Base-by-base conservation (phyloP, 2,329 filamentous ascomycete species). In the Didymella exigua region DNA sequence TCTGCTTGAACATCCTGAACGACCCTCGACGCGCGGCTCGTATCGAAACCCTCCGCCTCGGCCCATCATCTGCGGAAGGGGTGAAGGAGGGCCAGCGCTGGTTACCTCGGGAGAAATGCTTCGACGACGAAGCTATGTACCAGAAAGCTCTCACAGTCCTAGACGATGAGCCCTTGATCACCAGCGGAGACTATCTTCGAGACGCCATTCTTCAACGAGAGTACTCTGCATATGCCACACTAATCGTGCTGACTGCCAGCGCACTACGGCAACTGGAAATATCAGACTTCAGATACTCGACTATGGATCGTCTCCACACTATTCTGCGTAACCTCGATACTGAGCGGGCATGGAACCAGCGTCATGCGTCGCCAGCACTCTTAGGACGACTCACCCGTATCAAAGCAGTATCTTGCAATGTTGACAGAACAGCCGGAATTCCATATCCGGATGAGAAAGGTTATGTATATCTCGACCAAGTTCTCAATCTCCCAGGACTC, bases 151-250 rank as follows among this genome's bases (percentile, higher is more conserved):
- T 63, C 49, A 23, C 45, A 2, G 49, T 47, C 10, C 29, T 68
- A 16, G 36, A 54, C 2, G 42, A 58, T 6, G 59, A 66, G 44
- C 58, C 59, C 11, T 26, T 67, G 13, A 53, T 68, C 7, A 29
- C 58, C 19, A 42, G 55, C 2, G 49, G 26, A 26, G 57, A 65
- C n/a, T 61, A 63, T 45, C 56, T 66, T 5, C 54, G 49, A 42
- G 56, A 66, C 31, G 62, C 59, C 9, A 55, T 69, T 41, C 50
- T 44, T 26, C 23, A 54, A 47, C 58, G 65, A 42, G 67, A 69
- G 24, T 70, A 69, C 41, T 65, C 65, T 8, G 63, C 65, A 26
- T 69, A 67, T 40, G 67, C 66, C 26, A 57, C 61, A 1, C 41
- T 70, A 1, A 56, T 70, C 1, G 37, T 70, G 6, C 26, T 71